Percentiles rank a stretch among this genome's conserved stretches.
Evolutionary conservation across 148 eudicot species (phyloP).

Genomic region (Diospyros kaki): DNA sequence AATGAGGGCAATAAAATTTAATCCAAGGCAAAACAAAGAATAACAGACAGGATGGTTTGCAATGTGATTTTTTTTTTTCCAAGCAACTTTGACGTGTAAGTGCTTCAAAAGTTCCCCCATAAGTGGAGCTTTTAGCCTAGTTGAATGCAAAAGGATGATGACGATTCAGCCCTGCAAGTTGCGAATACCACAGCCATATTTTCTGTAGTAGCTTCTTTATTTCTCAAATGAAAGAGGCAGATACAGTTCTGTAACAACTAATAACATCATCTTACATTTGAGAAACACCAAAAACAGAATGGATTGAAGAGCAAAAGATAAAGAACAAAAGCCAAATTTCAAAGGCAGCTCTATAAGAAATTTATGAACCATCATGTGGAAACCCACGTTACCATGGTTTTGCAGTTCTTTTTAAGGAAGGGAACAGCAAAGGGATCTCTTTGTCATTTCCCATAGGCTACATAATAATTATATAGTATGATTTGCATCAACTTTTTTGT

Average conservation of each 20-base stretch:
- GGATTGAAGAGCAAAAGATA: neutral
- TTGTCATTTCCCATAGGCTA: too few species aligned
- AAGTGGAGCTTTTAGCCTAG: neutral
- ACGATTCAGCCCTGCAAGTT: neutral
- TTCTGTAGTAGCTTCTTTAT: neutral
- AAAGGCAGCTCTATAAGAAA: too few species aligned
- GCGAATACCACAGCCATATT: neutral
- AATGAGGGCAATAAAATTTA: neutral
- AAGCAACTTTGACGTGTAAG: neutral
- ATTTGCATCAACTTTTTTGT: too few species aligned
- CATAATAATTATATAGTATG: too few species aligned
- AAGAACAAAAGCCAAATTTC: neutral
- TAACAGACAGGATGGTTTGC: neutral
- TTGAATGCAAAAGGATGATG: neutral
- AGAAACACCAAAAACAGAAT: neutral
- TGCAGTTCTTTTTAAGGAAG: too few species aligned
- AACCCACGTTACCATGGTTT: too few species aligned
- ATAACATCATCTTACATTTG: neutral
- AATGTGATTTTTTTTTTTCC: neutral
- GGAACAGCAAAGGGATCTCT: too few species aligned
- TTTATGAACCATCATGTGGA: too few species aligned
- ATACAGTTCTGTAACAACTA: neutral
- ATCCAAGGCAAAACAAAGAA: neutral
- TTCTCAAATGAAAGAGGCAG: neutral
- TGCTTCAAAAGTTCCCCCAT: neutral